These are phyloP conservation scores for Pichia sp. DNA, from an alignment of 1,139 yeast species.

Conservation along the genomic window DNA sequence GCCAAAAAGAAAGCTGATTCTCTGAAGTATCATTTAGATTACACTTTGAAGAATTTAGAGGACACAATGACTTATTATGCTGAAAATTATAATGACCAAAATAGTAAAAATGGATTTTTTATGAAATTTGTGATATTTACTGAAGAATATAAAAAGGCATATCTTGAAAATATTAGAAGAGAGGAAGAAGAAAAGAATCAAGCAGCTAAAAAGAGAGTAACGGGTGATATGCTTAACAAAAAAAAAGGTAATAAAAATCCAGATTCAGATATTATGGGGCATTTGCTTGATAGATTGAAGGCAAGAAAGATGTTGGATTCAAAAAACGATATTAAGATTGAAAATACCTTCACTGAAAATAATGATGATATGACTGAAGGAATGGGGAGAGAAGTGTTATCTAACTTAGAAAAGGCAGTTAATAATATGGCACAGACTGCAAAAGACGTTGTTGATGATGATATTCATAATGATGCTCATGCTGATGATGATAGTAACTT, in stretches of 20 bases:
- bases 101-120: conserved; percentile 62
- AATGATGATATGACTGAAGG: background rate
- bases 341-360: background rate
- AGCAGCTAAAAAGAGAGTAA: conserved; percentile 61
- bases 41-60: conserved; percentile 49
- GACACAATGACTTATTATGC: conserved; percentile 76
- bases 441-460: too few species aligned
- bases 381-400: background rate
- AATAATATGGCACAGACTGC: too few species aligned
- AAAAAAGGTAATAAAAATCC: conserved; percentile 19
- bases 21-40: conserved; percentile 49
- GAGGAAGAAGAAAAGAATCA: conserved; percentile 58
- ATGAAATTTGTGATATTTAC: conserved; percentile 68
- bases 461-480: too few species aligned
- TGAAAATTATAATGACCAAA: conserved; percentile 58
- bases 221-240: conserved; percentile 37
- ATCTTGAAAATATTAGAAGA: conserved; percentile 63
- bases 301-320: conserved; percentile 18
- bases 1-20: conserved; percentile 59
- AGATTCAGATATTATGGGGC: conserved; percentile 21
- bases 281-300: conserved; percentile 20
- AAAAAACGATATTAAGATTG: background rate
- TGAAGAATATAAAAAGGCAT: conserved; percentile 68
- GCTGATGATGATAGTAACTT: background rate
- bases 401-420: background rate